Conservation (phyloP, 805 yeast genomes). For the Nakazawaea ernobii region DNA sequence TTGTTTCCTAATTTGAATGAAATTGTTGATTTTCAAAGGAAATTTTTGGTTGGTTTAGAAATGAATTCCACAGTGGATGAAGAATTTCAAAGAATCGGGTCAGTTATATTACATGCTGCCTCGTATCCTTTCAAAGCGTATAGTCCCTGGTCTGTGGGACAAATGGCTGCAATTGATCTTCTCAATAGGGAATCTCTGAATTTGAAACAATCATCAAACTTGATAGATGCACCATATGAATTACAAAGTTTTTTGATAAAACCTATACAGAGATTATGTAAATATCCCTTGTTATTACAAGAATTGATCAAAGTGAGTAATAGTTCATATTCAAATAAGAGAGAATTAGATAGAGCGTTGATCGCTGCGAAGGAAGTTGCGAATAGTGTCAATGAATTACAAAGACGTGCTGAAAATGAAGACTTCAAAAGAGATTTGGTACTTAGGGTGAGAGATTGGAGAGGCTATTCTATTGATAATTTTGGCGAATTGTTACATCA, state of each 20-base stretch:
- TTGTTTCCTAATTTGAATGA: slow-evolving; percentile 81
- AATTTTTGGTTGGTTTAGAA: slow-evolving; percentile 84
- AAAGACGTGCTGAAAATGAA: slow-evolving; percentile 83
- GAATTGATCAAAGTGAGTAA: slow-evolving; percentile 69
- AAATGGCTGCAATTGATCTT: slow-evolving; percentile 78
- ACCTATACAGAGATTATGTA: slow-evolving; percentile 95
- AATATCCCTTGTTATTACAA: slow-evolving; percentile 79
- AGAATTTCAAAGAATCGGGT: slow-evolving; percentile 79
- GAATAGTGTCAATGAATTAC: slow-evolving; percentile 85
- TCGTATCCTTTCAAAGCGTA: slow-evolving; percentile 76
- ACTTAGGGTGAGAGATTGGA: slow-evolving; percentile 84
- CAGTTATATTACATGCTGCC: slow-evolving; percentile 80
- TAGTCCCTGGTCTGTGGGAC: slow-evolving; percentile 93
- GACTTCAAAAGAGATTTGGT: slow-evolving; percentile 61
- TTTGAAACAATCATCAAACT: slow-evolving; percentile 45
- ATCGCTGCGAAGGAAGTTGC: slow-evolving; percentile 81
- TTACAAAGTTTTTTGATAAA: slow-evolving; percentile 84
- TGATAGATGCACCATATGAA: slow-evolving; percentile 83
- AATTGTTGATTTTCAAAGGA: slow-evolving; percentile 86
- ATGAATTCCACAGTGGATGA: slow-evolving; percentile 74
- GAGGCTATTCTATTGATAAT: slow-evolving; percentile 71
- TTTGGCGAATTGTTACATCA: slow-evolving; percentile 83
- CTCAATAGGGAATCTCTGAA: slow-evolving; percentile 58
- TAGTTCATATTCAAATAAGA: slow-evolving; percentile 42
- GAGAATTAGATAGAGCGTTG: slow-evolving; percentile 66